Evolutionary conservation across 495 filamentous ascomycete genomes (phyloP).

Genomic region (Aspergillus hancockii): DNA sequence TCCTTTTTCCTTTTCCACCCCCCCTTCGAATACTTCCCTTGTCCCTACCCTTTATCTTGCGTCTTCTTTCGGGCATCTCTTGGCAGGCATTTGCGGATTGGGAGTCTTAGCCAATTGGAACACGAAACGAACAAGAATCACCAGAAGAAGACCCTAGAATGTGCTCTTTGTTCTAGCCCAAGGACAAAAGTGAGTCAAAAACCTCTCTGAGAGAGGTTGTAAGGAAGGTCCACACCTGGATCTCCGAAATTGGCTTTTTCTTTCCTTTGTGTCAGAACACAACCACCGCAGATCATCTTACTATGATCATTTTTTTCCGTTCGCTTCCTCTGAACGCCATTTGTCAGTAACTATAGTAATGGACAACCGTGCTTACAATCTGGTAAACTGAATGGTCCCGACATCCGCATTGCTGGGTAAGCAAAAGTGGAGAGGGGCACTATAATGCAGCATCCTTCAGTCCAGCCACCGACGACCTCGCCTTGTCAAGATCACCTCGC

Average conservation of each 20-base stretch:
- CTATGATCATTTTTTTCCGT: neutral
- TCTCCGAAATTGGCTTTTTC: conserved; percentile 1
- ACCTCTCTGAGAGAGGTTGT: neutral
- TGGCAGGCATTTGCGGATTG: neutral
- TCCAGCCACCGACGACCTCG: neutral
- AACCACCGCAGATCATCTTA: conserved; percentile 4
- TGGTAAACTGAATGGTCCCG: conserved; percentile 1
- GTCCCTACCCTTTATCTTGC: conserved; percentile 2
- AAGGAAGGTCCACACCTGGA: neutral
- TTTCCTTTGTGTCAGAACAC: neutral
- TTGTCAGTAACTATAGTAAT: neutral
- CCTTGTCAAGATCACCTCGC: neutral
- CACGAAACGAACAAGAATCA: neutral
- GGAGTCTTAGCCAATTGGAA: neutral
- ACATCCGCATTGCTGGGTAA: conserved; percentile 8
- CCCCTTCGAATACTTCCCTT: neutral
- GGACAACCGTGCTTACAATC: conserved; percentile 6
- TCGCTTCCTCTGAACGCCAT: neutral
- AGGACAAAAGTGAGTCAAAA: neutral
- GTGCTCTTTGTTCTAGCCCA: conserved; percentile 1
- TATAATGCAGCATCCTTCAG: neutral
- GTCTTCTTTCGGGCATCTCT: neutral
- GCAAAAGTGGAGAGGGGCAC: conserved; percentile 8
- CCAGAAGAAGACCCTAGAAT: neutral
- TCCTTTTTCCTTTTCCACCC: conserved; percentile 7